A percentile compares a stretch with the other conserved stretches of the same genome.
Conservation (phyloP, 176 grass and related monocot genomes). For the Carex littledalei region DNA sequence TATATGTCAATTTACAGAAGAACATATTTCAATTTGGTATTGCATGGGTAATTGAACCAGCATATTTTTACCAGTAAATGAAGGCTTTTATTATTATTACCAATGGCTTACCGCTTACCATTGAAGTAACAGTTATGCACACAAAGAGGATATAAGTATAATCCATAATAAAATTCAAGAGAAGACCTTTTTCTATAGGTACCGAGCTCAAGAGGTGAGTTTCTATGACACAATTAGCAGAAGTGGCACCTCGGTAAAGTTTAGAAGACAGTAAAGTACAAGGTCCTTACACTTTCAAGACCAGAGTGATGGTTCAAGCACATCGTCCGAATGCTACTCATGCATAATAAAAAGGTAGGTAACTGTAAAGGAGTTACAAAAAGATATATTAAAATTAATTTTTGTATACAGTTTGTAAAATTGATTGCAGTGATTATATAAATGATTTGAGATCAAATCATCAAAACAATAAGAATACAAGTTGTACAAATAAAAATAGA, state of each 20-base stretch:
- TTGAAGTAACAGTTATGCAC: background rate
- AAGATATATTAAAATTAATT: constrained; percentile 4
- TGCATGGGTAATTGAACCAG: background rate
- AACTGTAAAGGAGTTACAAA: constrained; percentile 39
- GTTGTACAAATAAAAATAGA: background rate
- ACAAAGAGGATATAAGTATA: background rate
- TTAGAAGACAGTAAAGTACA: background rate
- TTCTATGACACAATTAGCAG: background rate
- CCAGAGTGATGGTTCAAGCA: constrained; percentile 73
- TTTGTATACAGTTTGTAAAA: background rate
- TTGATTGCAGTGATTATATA: constrained; percentile 1
- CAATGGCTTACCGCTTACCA: background rate
- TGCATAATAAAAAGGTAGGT: constrained; percentile 83
- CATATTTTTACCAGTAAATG: background rate
- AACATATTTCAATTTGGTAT: constrained; percentile 5
- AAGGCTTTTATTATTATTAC: background rate
- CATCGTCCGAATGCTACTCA: constrained; percentile 71
- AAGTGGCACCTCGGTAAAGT: background rate
- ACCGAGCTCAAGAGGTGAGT: background rate
- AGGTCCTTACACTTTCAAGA: constrained; percentile 63
- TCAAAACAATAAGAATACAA: constrained; percentile 10
- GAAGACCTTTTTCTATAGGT: background rate
- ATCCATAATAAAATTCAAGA: background rate
- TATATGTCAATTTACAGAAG: constrained; percentile 10
- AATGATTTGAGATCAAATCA: constrained; percentile 19